phyloP scores from a whole-genome alignment of 192 early-diverging fungal genomes.

The Coemansia guatemalensis region DNA sequence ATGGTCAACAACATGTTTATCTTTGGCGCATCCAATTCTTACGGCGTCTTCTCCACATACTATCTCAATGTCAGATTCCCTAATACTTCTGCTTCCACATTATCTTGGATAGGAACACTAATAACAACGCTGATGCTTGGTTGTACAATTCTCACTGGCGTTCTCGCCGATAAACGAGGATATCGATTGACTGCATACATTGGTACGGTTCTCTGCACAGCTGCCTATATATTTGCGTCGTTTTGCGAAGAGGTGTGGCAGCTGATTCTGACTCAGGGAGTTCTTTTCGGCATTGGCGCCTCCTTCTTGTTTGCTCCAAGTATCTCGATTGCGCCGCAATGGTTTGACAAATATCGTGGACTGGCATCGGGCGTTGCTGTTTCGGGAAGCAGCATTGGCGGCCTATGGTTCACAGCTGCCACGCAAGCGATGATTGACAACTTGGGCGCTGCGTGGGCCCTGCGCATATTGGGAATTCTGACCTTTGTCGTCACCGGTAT shows the following conservation, averaged over 20 bases:
- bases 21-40: slow-evolving; percentile 39
- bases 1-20: slow-evolving; percentile 58
- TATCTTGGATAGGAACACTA: slow-evolving; percentile 44
- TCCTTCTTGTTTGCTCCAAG: slow-evolving; percentile 58
- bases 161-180: slow-evolving; percentile 37
- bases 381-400: slow-evolving; percentile 62
- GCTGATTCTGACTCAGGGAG: slow-evolving; percentile 64
- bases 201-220: slow-evolving; percentile 36
- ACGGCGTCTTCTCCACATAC: slow-evolving; percentile 48
- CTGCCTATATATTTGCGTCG: slow-evolving; percentile 37
- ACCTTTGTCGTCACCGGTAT: slow-evolving; percentile 40
- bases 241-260: slow-evolving; percentile 63
- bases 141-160: slow-evolving; percentile 32
- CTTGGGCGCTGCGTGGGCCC: slow-evolving; percentile 64
- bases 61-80: slow-evolving; percentile 40
- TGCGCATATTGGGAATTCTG: slow-evolving; percentile 66
- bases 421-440: slow-evolving; percentile 59
- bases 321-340: slow-evolving; percentile 62
- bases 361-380: slow-evolving; percentile 64
- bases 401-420: slow-evolving; percentile 60
- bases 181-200: slow-evolving; percentile 34
- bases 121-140: slow-evolving; percentile 33
- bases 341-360: slow-evolving; percentile 57
- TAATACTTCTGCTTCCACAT: slow-evolving; percentile 29
- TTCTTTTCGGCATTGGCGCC: slow-evolving; percentile 61